phyloP scores from a whole-genome alignment of 805 yeast genomes.

The Huiozyma sinensis region DNA sequence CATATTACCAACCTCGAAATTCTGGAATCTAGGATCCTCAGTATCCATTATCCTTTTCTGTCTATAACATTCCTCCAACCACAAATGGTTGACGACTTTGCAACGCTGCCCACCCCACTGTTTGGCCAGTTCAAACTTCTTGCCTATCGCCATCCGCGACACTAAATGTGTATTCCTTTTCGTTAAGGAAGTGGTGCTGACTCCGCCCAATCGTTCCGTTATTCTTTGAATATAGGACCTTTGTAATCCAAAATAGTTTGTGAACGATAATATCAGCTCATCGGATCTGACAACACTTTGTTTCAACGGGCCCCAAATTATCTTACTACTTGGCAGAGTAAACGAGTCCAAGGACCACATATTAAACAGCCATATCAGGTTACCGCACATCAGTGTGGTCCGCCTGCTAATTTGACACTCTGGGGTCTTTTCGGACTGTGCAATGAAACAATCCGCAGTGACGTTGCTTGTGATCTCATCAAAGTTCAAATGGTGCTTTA shows the following conservation, averaged over 20 bases:
- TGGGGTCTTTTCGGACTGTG: conserved; percentile 49
- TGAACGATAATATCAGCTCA: conserved; percentile 49
- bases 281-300: conserved; percentile 40
- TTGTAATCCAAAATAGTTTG: conserved; percentile 82
- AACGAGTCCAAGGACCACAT: conserved; percentile 47
- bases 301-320: conserved; percentile 62
- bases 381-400: conserved; percentile 40
- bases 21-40: neutral
- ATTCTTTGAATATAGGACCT: conserved; percentile 58
- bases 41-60: conserved; percentile 8
- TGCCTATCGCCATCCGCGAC: conserved; percentile 57
- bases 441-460: conserved; percentile 43
- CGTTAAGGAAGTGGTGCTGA: conserved; percentile 55
- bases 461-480: conserved; percentile 10
- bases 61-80: conserved; percentile 73
- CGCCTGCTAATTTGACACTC: conserved; percentile 40
- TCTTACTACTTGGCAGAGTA: conserved; percentile 41
- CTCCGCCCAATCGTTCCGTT: conserved; percentile 62
- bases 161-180: conserved; percentile 61
- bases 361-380: conserved; percentile 65
- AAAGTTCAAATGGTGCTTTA: conserved; percentile 22
- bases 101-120: conserved; percentile 40
- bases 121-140: conserved; percentile 62
- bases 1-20: conserved; percentile 7
- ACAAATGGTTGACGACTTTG: conserved; percentile 61